phyloP scores from a whole-genome alignment of 495 filamentous ascomycete genomes.

The Xanthoparmelia taractica region DNA sequence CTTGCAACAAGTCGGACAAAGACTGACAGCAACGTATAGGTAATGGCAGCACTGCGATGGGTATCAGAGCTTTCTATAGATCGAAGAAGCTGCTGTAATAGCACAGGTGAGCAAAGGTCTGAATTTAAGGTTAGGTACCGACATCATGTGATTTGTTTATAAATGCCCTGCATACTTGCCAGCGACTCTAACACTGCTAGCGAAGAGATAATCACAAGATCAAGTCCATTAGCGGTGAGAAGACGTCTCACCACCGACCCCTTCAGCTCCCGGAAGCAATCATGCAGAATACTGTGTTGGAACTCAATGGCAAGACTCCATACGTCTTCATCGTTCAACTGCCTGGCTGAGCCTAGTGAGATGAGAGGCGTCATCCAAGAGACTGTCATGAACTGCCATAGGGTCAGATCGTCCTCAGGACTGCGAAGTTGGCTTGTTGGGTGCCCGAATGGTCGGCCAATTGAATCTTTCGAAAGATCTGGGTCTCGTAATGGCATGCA shows the following conservation, averaged over 20 bases:
- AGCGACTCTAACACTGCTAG: constrained; percentile 55
- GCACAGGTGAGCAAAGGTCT: constrained; percentile 40
- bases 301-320: constrained; percentile 71
- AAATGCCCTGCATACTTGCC: constrained; percentile 37
- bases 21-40: constrained; percentile 58
- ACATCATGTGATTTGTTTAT: background rate
- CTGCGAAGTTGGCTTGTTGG: constrained; percentile 58
- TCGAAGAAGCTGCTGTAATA: constrained; percentile 63
- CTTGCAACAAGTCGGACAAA: constrained; percentile 50
- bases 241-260: constrained; percentile 65
- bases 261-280: constrained; percentile 60
- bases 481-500: constrained; percentile 66
- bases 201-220: constrained; percentile 57
- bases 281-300: constrained; percentile 63
- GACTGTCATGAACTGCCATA: constrained; percentile 77
- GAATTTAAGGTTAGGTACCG: background rate
- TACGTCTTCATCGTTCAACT: constrained; percentile 69
- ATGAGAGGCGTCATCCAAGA: constrained; percentile 78
- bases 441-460: constrained; percentile 48
- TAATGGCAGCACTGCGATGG: constrained; percentile 49
- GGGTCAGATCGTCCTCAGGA: constrained; percentile 70
- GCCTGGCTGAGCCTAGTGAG: constrained; percentile 47
- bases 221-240: constrained; percentile 63
- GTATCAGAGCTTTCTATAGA: constrained; percentile 51
- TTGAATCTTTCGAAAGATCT: constrained; percentile 47